phyloP scores from a whole-genome alignment of 805 yeast genomes.

The Wickerhamomyces chambardii region DNA sequence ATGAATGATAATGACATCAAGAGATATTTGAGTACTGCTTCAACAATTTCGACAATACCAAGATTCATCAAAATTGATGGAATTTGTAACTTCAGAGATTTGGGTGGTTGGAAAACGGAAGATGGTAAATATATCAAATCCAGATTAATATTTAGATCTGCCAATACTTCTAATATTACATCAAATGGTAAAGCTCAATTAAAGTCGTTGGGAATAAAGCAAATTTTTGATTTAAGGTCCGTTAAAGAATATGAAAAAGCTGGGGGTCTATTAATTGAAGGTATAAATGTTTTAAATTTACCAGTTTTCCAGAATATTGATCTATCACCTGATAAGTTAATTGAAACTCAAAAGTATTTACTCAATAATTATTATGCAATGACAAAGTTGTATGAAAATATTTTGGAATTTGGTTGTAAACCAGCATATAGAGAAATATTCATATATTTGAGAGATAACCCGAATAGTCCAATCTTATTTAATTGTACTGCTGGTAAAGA shows the following conservation, averaged over 20 bases:
- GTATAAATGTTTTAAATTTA: slow-evolving; percentile 37
- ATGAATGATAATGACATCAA: slow-evolving; percentile 35
- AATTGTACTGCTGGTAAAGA: slow-evolving; percentile 89
- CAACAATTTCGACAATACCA: slow-evolving; percentile 28
- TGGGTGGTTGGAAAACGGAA: slow-evolving; percentile 60
- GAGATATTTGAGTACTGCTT: slow-evolving; percentile 37
- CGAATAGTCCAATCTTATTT: slow-evolving; percentile 43
- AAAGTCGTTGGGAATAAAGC: slow-evolving; percentile 33
- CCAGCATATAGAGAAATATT: slow-evolving; percentile 40
- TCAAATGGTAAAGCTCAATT: slow-evolving; percentile 34
- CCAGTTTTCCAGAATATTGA: slow-evolving; percentile 49
- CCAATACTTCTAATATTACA: slow-evolving; percentile 46
- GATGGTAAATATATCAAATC: slow-evolving; percentile 35
- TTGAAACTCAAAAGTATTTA: slow-evolving; percentile 42
- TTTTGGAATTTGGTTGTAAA: slow-evolving; percentile 38
- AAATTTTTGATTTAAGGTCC: slow-evolving; percentile 64
- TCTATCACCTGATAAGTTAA: slow-evolving; percentile 57
- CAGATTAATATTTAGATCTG: slow-evolving; percentile 53
- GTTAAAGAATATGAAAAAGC: slow-evolving; percentile 38
- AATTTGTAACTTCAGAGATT: slow-evolving; percentile 64
- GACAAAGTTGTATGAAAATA: slow-evolving; percentile 50
- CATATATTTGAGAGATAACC: slow-evolving; percentile 43
- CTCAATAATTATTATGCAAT: slow-evolving; percentile 55
- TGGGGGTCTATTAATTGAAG: slow-evolving; percentile 37
- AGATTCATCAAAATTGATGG: slow-evolving; percentile 64